Evolutionary conservation across 345 rosid genomes (phyloP), one percentile per base, ranked within the genome.

Genomic region (Pugionium dolabratum): DNA sequence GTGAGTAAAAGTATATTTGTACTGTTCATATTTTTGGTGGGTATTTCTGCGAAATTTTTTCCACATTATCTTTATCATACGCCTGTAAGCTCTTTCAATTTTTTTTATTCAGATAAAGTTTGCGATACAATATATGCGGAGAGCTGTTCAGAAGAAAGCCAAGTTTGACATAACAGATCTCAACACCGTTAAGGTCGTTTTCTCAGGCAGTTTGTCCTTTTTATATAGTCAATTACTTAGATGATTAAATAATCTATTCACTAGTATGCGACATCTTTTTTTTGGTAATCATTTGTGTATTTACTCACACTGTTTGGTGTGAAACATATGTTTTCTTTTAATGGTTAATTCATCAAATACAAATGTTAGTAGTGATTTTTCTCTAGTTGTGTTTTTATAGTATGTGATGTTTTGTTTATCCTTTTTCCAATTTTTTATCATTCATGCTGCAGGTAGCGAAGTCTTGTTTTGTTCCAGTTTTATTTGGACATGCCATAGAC

Each of bases 71-170:
- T 32, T 5, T 59, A 39, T 26, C 10, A 31, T 32, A 50, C 1
- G 28, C 7, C 8, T 33, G 48, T 60, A 55, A 11, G 6, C 34
- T 69, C 29, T 51, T 68, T 30, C 35, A 7, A 33, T 25, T 18
- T 18, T 5, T 36, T 61, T 26, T 59, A 46, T 72, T 52, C 71
- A 93, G 98, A 91, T 93, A 62, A 93, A 87, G 78, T 81, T 87
- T 81, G 98, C 96, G n/a, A 89, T 93, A 59, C 96, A 90, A 69
- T 85, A 54, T 75, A 93, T 93, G 94, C 78, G 88, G 61, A 85
- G 71, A 78, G 75, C 91, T 65, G 79, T 93, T 64, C 97, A 84
- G 78, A 89, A 84, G 72, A 89, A 87, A 81, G 97, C 98, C 0
- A 86, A 87, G 75, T 93, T 93, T 82, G 90, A 93, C 75, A 89